A percentile compares a stretch with the other conserved stretches of the same genome.
phyloP scores from a whole-genome alignment of 202 grass and related monocot genomes.

The Carex sylvatica region DNA sequence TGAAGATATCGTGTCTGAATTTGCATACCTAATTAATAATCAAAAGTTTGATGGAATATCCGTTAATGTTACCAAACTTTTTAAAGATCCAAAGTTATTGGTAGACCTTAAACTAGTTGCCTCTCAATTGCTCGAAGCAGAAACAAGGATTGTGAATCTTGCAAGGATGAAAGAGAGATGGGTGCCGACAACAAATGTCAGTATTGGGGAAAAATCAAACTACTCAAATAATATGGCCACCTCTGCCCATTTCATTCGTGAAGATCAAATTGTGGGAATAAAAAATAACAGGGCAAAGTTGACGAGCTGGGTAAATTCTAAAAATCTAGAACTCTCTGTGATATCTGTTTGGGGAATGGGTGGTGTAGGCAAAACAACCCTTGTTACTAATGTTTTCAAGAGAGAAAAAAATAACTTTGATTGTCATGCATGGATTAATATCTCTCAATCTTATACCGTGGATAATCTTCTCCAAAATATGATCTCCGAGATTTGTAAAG shows the following conservation, averaged over 20 bases:
- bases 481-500: background rate
- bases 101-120: constrained; percentile 2
- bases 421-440: constrained; percentile 26
- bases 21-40: background rate
- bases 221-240: constrained; percentile 1
- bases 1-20: constrained; percentile 45
- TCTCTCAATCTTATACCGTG: constrained; percentile 14
- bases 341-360: constrained; percentile 39
- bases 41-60: background rate
- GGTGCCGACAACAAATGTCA: background rate
- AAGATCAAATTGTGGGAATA: constrained; percentile 37
- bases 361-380: constrained; percentile 36
- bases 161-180: constrained; percentile 20
- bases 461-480: constrained; percentile 27
- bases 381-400: constrained; percentile 43
- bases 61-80: background rate
- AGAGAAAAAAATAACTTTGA: constrained; percentile 17
- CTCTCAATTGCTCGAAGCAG: background rate
- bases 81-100: background rate
- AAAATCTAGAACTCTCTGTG: background rate
- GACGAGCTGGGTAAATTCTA: constrained; percentile 18
- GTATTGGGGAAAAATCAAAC: background rate
- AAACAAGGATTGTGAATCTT: constrained; percentile 23
- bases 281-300: constrained; percentile 3
- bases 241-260: constrained; percentile 28